Evolutionary conservation across 768 basidiomycete genomes (phyloP).

Genomic region (Lentinula aciculospora): DNA sequence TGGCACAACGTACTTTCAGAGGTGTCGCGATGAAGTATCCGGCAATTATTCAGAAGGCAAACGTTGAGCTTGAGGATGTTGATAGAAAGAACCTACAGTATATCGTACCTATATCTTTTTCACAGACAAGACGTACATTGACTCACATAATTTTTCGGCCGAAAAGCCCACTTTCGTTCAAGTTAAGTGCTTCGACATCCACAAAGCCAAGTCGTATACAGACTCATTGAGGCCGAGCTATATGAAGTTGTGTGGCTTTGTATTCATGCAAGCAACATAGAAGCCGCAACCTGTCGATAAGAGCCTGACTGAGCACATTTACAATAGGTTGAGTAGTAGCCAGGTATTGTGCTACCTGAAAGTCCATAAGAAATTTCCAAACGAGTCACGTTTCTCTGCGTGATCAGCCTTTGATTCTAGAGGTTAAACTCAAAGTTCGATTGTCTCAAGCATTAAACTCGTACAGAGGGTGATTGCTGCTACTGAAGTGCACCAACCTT

Average conservation of each 20-base stretch:
- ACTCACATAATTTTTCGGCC: neutral
- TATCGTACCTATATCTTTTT: neutral
- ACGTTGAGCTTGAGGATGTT: neutral
- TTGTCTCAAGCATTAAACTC: neutral
- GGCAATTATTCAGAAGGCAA: neutral
- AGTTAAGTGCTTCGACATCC: no score
- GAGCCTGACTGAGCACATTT: neutral
- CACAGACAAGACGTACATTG: neutral
- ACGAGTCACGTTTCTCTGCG: neutral
- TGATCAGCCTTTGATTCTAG: neutral
- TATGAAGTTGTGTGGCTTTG: no score
- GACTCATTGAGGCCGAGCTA: no score
- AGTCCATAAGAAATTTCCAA: no score
- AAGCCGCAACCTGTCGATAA: neutral
- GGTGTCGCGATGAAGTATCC: neutral
- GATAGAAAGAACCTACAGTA: neutral
- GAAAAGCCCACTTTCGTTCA: no score
- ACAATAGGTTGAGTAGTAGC: neutral
- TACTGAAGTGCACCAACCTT: no score
- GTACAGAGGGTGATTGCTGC: neutral
- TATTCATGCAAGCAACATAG: no score
- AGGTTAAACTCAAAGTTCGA: neutral
- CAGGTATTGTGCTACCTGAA: neutral
- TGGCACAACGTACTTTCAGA: no score
- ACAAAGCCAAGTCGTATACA: no score